These are phyloP conservation scores for Phytopythium chamaehyphon DNA, from an alignment of 352 stramenopile species.

Conservation along the genomic window DNA sequence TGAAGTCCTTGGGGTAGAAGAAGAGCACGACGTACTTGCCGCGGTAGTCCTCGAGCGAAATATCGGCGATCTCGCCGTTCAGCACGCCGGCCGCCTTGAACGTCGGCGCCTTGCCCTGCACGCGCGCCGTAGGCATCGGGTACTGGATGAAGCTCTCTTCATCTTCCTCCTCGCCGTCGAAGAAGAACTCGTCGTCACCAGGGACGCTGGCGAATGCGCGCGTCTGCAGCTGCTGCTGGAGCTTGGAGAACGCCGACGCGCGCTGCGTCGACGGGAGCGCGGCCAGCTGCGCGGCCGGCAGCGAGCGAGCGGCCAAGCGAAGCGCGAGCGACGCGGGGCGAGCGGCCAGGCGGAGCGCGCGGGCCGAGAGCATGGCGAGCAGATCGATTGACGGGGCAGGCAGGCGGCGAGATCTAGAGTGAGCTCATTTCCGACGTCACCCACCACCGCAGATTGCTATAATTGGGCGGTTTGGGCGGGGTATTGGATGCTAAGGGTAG, in stretches of 20 bases:
- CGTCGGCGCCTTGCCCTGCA: constrained; percentile 59
- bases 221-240: constrained; percentile 7
- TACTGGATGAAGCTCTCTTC: constrained; percentile 83
- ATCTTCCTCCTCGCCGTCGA: constrained; percentile 55
- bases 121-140: constrained; percentile 42
- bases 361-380: constrained; percentile 19
- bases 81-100: constrained; percentile 78
- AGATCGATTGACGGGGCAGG: too few species aligned
- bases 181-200: constrained; percentile 55
- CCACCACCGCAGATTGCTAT: too few species aligned
- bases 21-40: constrained; percentile 90
- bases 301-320: neutral
- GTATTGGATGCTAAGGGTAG: too few species aligned
- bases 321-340: constrained; percentile 8
- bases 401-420: neutral
- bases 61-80: constrained; percentile 79
- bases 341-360: constrained; percentile 24
- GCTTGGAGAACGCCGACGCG: neutral
- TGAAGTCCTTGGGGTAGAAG: constrained; percentile 92
- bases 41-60: constrained; percentile 79
- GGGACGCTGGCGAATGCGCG: constrained; percentile 40
- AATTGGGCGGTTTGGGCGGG: too few species aligned
- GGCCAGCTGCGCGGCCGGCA: constrained; percentile 6
- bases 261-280: neutral
- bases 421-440: neutral